These are phyloP conservation scores for Hordeum marinum DNA, from an alignment of 176 grass and related monocot species.

Conservation along the genomic window DNA sequence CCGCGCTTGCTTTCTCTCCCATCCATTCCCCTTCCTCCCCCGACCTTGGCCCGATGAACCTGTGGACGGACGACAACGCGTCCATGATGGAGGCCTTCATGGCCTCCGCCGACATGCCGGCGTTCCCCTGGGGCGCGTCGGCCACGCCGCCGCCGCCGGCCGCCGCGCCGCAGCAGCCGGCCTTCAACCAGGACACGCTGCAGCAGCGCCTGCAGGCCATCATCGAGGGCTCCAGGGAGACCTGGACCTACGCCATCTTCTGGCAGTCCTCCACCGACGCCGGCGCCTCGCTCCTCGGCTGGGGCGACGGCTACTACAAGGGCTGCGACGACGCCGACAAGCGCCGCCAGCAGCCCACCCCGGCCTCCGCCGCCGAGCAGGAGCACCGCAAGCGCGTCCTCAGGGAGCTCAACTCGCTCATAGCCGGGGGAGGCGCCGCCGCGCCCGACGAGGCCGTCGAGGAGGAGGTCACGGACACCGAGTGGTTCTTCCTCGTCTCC, in stretches of 20 bases:
- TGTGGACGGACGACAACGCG: slow-evolving; percentile 83
- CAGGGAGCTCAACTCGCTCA: slow-evolving; percentile 84
- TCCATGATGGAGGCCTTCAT: slow-evolving; percentile 98
- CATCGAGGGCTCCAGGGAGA: slow-evolving; percentile 65
- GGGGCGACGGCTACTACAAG: slow-evolving; percentile 96
- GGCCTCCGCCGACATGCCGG: slow-evolving; percentile 56
- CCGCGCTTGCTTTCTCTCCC: not conserved
- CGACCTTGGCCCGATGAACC: slow-evolving; percentile 40
- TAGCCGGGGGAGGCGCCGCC: slow-evolving; percentile 36
- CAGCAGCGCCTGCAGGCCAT: slow-evolving; percentile 83
- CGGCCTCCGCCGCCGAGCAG: slow-evolving; percentile 52
- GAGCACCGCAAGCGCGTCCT: slow-evolving; percentile 85
- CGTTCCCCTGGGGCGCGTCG: slow-evolving; percentile 45
- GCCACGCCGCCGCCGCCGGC: not conserved
- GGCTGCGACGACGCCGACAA: slow-evolving; percentile 77
- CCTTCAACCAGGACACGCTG: slow-evolving; percentile 70
- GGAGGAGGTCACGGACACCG: slow-evolving; percentile 93
- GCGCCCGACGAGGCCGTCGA: slow-evolving; percentile 60
- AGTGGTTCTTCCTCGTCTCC: slow-evolving; percentile 99
- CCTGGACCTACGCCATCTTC: slow-evolving; percentile 95
- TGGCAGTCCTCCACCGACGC: slow-evolving; percentile 73
- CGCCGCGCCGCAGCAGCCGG: not conserved
- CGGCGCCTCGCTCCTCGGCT: slow-evolving; percentile 65
- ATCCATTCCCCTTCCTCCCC: not conserved
- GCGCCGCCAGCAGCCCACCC: slow-evolving; percentile 26